Evolutionary conservation across 139 green algal genomes (phyloP), one percentile per base, ranked within the genome.

Genomic region (Chlorella sp.): DNA sequence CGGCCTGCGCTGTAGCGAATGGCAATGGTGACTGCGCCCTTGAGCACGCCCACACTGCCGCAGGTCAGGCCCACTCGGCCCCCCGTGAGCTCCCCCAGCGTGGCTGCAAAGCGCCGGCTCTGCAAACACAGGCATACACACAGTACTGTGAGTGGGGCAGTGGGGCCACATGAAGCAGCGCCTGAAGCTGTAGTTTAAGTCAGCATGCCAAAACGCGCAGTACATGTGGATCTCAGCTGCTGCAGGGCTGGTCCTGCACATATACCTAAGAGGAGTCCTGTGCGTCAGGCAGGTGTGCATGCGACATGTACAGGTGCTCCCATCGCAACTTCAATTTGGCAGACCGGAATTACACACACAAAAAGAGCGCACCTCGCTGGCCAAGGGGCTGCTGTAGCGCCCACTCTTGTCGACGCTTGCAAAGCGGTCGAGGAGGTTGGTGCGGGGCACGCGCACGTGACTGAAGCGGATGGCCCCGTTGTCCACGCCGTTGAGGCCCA

Each of bases 391-490:
- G 80, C 75, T 83, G 85, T 94, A 95, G 20, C 84, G 73, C 2
- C 90, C 90, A 62, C 84, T 86, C 71, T 87, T 85, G 78, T 94
- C 89, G 35, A 95, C 90, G 22, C 76, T 79, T 0, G 80, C 89
- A 77, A 96, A 96, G 1, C 88, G 75, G 74, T 96, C 87, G 63
- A 96, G 80, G 72, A 96, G 80, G 72, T 94, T 90, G 23, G 74
- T 76, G 3, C 91, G 75, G 6, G 91, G 89, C 33, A 96, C 73
- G 5, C 91, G 85, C 67, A 94, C 88, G 35, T 85, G 72, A 2
- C 75, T 90, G 83, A 94, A 96, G 35, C 87, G 83, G 55, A 97
- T 90, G 61, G 91, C 88, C 36, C 92, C 92, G 68, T 97, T 97
- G 87, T 97, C 92, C 3, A 97, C 78, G 24, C 92, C 92, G 65